phyloP scores from a whole-genome alignment of 164 flowering plant genomes.

The grape (Vitis vinifera) region ASM3070453v1 NC_081806.1:4380001-4380500 shows the following conservation, averaged over 20 bases:
- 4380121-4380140: constrained; percentile 65
- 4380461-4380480: neutral
- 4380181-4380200: constrained; percentile 13
- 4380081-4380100: constrained; percentile 50
- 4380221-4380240: neutral
- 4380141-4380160: constrained; percentile 71
- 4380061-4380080: constrained; percentile 74
- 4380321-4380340: too few relatives aligned
- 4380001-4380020: constrained; percentile 80
- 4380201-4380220: constrained; percentile 8
- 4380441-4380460: neutral
- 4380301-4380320: too few relatives aligned
- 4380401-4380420: neutral
- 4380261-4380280: too few relatives aligned
- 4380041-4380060: constrained; percentile 43
- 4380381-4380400: neutral
- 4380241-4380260: neutral
- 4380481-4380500: constrained; percentile 22
- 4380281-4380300: neutral
- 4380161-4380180: constrained; percentile 31
- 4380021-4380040: constrained; percentile 64
- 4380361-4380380: neutral
- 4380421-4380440: neutral
- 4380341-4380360: too few relatives aligned
- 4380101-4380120: constrained; percentile 51